These are phyloP conservation scores for Lactifluus piperatus DNA, from an alignment of 768 basidiomycete genomes.

Conservation along the genomic window DNA sequence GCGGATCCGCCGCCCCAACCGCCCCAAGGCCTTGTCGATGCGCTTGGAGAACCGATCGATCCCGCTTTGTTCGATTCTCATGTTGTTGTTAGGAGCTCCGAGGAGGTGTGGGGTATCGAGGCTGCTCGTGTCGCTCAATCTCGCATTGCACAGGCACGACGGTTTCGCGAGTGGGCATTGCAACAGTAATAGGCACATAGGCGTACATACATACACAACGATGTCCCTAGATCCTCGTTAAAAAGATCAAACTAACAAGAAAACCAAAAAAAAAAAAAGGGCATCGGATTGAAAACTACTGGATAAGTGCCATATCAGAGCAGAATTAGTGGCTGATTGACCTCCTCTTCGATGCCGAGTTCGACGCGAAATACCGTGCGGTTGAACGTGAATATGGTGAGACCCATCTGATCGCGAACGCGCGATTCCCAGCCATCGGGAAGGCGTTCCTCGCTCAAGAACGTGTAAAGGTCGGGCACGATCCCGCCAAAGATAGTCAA, in stretches of 20 bases:
- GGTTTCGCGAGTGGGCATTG: conserved; percentile 11
- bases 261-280: neutral
- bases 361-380: conserved; percentile 25
- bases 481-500: conserved; percentile 60
- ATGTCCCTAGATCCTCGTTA: too few species aligned
- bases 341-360: conserved; percentile 27
- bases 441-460: conserved; percentile 63
- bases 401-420: conserved; percentile 42
- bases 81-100: neutral
- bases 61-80: neutral
- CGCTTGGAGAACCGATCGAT: conserved; percentile 23
- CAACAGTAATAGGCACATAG: neutral
- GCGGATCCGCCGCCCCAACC: conserved; percentile 9
- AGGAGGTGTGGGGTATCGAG: conserved; percentile 16
- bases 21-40: conserved; percentile 16
- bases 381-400: conserved; percentile 55
- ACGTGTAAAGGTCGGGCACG: conserved; percentile 40
- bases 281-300: neutral
- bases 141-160: conserved; percentile 5
- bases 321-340: conserved; percentile 5
- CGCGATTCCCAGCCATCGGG: conserved; percentile 65
- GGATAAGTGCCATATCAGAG: neutral
- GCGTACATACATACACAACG: neutral
- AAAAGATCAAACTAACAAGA: neutral
- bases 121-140: neutral